A percentile compares a stretch with the other conserved stretches of the same genome.
Conservation (phyloP, 2,329 filamentous ascomycete species). For the Diaporthe aspalathi region DNA sequence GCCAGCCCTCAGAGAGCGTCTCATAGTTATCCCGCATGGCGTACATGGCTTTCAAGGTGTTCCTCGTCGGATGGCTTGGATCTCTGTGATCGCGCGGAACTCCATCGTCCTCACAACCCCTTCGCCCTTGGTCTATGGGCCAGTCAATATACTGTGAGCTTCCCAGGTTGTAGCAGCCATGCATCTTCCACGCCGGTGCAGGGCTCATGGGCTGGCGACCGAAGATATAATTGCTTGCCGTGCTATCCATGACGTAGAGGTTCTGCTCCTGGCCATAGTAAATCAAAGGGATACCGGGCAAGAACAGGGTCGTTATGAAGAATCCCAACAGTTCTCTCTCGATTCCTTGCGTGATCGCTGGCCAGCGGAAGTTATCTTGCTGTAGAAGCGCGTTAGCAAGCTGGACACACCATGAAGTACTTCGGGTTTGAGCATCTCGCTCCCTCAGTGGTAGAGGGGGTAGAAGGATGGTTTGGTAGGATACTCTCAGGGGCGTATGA, state of each 20-base stretch:
- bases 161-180: conserved; percentile 69
- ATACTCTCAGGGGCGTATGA: too few relatives aligned
- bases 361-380: conserved; percentile 74
- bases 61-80: conserved; percentile 69
- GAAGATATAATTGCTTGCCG: conserved; percentile 71
- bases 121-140: conserved; percentile 62
- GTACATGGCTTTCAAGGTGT: conserved; percentile 71
- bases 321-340: conserved; percentile 66
- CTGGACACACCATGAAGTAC: neutral
- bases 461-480: conserved; percentile 48
- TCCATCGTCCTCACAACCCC: conserved; percentile 65
- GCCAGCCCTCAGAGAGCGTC: conserved; percentile 69
- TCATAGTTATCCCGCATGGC: conserved; percentile 66
- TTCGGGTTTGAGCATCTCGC: neutral
- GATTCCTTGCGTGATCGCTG: conserved; percentile 65
- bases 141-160: conserved; percentile 66
- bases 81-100: conserved; percentile 71
- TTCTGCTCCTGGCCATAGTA: conserved; percentile 74
- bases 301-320: conserved; percentile 68
- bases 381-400: neutral
- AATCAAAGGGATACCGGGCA: conserved; percentile 70
- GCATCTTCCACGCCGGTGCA: conserved; percentile 70
- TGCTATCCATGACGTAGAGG: conserved; percentile 71
- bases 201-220: conserved; percentile 72
- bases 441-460: too few relatives aligned